Evolutionary conservation across 768 basidiomycete genomes (phyloP).

Genomic region (Punctularia strigosozonata): DNA sequence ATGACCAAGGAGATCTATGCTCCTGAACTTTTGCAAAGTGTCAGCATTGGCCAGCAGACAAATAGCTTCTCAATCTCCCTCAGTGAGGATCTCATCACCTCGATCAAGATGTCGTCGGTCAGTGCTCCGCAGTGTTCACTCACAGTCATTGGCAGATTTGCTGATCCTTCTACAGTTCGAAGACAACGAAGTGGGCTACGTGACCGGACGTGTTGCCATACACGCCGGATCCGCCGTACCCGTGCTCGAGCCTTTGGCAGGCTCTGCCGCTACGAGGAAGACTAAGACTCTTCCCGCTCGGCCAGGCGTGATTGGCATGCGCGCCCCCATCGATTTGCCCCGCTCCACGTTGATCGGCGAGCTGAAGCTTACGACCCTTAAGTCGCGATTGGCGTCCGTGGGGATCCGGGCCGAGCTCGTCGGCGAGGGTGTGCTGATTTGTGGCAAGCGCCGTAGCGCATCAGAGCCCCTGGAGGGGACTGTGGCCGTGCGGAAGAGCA

Average conservation of each 20-base stretch:
- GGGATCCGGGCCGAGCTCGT: conserved; percentile 87
- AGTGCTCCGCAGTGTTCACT: conserved; percentile 20
- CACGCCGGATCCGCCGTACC: conserved; percentile 86
- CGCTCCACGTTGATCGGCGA: conserved; percentile 97
- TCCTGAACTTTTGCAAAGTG: conserved; percentile 59
- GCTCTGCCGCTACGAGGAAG: neutral
- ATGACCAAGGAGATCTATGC: conserved; percentile 92
- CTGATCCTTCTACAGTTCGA: conserved; percentile 56
- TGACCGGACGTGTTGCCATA: conserved; percentile 77
- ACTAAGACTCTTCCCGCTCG: conserved; percentile 13
- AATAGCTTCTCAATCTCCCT: conserved; percentile 91
- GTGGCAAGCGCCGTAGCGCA: conserved; percentile 37
- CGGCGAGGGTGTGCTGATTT: conserved; percentile 94
- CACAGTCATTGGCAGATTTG: neutral
- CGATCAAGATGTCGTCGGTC: conserved; percentile 80
- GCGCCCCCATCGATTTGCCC: conserved; percentile 56
- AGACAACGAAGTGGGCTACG: conserved; percentile 92
- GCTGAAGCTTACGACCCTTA: conserved; percentile 82
- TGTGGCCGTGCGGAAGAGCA: conserved; percentile 85
- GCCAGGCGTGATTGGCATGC: conserved; percentile 48
- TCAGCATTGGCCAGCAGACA: conserved; percentile 93
- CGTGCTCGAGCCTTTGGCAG: conserved; percentile 59
- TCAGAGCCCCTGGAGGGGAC: conserved; percentile 44
- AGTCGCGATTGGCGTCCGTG: conserved; percentile 60
- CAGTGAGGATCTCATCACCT: conserved; percentile 74